These are phyloP conservation scores for Acanthochlamys bracteata DNA, from an alignment of 106 monocot genomes.

Conservation along the genomic window DNA sequence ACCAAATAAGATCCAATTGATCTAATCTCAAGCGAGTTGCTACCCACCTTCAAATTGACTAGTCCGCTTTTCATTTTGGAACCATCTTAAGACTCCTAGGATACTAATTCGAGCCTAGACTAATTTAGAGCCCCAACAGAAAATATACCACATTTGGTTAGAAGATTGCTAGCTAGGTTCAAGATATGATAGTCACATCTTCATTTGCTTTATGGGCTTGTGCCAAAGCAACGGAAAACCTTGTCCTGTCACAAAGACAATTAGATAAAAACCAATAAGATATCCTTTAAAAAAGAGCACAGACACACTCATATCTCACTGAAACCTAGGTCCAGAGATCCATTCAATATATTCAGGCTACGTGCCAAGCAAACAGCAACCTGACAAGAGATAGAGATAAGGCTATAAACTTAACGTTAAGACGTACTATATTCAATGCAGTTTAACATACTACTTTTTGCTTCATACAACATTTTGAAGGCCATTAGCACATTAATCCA, in stretches of 20 bases:
- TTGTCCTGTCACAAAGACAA: conserved; percentile 46
- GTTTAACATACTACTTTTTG: neutral
- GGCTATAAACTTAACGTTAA: neutral
- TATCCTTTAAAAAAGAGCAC: conserved; percentile 1
- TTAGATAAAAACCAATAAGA: neutral
- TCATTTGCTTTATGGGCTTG: conserved; percentile 95
- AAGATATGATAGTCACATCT: conserved; percentile 71
- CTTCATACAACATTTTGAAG: conserved; percentile 80
- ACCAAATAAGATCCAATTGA: no score
- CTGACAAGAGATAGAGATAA: conserved; percentile 21
- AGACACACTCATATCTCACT: conserved; percentile 84
- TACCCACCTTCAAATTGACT: no score
- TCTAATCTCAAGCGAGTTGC: no score
- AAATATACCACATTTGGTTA: conserved; percentile 93
- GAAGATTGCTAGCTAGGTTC: conserved; percentile 90
- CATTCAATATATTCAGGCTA: conserved; percentile 94
- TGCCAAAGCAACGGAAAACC: conserved; percentile 89
- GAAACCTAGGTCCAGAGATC: conserved; percentile 93
- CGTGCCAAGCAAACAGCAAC: conserved; percentile 79
- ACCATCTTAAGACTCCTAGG: no score
- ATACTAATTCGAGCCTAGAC: no score
- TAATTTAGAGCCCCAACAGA: neutral
- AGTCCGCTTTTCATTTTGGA: no score
- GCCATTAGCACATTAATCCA: conserved; percentile 94
- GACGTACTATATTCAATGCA: neutral